phyloP scores from a whole-genome alignment of 2,329 filamentous ascomycete genomes.

The Penicillium aurantiogriseum region DNA sequence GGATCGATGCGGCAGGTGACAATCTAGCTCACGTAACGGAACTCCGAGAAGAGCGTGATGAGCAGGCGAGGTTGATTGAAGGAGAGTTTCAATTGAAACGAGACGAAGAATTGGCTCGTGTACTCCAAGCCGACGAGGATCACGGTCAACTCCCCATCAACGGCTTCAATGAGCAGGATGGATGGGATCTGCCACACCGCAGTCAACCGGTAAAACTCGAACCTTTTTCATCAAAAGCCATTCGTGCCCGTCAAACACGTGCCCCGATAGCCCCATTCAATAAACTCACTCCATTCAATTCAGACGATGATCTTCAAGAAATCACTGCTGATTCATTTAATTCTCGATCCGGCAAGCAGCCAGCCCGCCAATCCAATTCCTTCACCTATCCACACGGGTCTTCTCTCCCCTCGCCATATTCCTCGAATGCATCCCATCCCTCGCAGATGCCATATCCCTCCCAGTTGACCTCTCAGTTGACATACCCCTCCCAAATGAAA shows the following conservation, averaged over 20 bases:
- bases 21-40: slow-evolving; percentile 12
- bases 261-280: background rate
- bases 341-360: slow-evolving; percentile 2
- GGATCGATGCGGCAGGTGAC: slow-evolving; percentile 2
- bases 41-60: slow-evolving; percentile 31
- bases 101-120: slow-evolving; percentile 41
- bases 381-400: background rate
- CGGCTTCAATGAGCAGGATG: background rate
- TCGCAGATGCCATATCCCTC: background rate
- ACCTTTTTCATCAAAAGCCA: background rate
- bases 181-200: slow-evolving; percentile 14
- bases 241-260: background rate
- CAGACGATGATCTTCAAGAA: slow-evolving; percentile 35
- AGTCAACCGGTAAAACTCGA: slow-evolving; percentile 5
- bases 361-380: background rate
- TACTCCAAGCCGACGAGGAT: slow-evolving; percentile 31
- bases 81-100: slow-evolving; percentile 16
- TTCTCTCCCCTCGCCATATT: background rate
- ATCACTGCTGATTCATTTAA: slow-evolving; percentile 13
- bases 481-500: background rate
- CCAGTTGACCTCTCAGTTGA: background rate
- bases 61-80: slow-evolving; percentile 13
- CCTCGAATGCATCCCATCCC: background rate
- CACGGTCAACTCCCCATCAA: background rate
- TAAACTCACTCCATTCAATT: background rate